These are phyloP conservation scores for Pythium chondricola DNA, from an alignment of 352 stramenopile species.

Conservation along the genomic window DNA sequence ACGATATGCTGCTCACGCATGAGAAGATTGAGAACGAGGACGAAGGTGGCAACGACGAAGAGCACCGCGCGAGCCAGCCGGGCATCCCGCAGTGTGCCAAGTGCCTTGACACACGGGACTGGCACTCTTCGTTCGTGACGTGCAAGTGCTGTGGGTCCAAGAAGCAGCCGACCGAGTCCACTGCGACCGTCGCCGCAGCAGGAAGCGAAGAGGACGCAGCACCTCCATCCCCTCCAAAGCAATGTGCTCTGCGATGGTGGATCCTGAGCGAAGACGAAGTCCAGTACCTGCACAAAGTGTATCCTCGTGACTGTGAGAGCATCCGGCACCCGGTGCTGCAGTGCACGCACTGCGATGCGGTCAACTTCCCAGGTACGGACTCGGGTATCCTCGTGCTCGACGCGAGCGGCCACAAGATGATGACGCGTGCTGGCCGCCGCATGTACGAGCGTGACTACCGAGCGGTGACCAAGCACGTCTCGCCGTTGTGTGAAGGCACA, in stretches of 20 bases:
- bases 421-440: conserved; percentile 52
- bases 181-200: background rate
- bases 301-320: conserved; percentile 29
- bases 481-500: conserved; percentile 63
- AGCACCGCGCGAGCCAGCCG: conserved; percentile 8
- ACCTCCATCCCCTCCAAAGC: background rate
- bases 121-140: conserved; percentile 17
- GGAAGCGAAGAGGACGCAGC: background rate
- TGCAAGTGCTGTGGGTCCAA: conserved; percentile 21
- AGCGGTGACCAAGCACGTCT: conserved; percentile 73
- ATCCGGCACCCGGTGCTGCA: conserved; percentile 63
- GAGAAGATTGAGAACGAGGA: conserved; percentile 29
- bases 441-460: conserved; percentile 81
- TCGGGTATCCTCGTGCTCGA: conserved; percentile 67
- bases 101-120: conserved; percentile 47
- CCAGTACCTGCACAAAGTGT: conserved; percentile 59
- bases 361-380: conserved; percentile 75
- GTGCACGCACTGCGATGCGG: conserved; percentile 65
- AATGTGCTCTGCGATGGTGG: conserved; percentile 48
- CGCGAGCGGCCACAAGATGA: conserved; percentile 44
- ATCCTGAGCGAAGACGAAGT: conserved; percentile 68
- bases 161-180: background rate
- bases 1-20: conserved; percentile 44
- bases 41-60: conserved; percentile 1
- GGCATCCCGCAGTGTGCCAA: conserved; percentile 45